phyloP scores from a whole-genome alignment of 441 rosid genomes.

The Omphalea diandra region DNA sequence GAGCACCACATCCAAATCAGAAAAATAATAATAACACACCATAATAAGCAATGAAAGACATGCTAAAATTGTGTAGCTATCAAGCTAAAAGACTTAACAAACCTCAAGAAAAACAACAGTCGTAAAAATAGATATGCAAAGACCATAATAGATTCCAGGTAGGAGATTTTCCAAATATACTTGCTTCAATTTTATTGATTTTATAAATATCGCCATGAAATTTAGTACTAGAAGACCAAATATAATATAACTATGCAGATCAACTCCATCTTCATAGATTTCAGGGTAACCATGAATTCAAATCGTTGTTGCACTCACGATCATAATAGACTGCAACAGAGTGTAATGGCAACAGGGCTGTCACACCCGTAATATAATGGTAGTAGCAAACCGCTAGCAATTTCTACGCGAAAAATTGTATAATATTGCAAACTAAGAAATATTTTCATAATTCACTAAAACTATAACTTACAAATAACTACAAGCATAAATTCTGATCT shows the following conservation, averaged over 20 bases:
- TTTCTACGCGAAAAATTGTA: too few species aligned
- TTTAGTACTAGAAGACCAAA: neutral
- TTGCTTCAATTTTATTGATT: neutral
- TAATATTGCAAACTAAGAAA: too few species aligned
- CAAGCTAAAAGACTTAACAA: neutral
- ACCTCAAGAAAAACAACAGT: neutral
- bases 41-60: neutral
- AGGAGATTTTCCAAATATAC: neutral
- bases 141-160: neutral
- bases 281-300: neutral
- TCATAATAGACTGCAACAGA: too few species aligned
- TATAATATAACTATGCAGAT: neutral
- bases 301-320: too few species aligned
- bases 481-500: too few species aligned
- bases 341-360: too few species aligned
- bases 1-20: slow-evolving; percentile 26
- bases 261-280: neutral
- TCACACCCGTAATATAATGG: too few species aligned
- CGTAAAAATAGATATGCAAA: neutral
- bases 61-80: neutral
- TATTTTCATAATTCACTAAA: too few species aligned
- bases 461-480: too few species aligned
- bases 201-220: neutral
- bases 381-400: too few species aligned
- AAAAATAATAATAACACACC: slow-evolving; percentile 2